Evolutionary conservation across 2,329 filamentous ascomycete genomes (phyloP), one percentile per base, ranked within the genome.

Genomic region (Diaporthe sp.): DNA sequence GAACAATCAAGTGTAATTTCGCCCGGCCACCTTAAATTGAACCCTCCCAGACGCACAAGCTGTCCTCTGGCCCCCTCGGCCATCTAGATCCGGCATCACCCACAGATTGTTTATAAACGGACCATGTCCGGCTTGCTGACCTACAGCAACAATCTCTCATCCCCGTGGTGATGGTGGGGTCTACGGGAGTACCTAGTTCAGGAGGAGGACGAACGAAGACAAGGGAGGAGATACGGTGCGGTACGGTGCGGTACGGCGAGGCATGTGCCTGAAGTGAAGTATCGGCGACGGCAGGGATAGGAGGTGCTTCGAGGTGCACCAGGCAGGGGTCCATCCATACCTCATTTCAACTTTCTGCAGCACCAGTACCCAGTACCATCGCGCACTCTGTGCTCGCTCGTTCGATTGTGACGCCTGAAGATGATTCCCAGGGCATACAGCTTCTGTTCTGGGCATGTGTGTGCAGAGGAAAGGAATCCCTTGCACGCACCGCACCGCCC

Each of bases 261-360:
- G 53, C 68, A 46, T 71, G 53, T 59, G 65, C 65, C 68, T 71
- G 53, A 8, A 10, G 8, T 37, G 53, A 58, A 70, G 73, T 76
- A 75, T 73, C 49, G 73, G 61, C 61, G 44, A 19, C n/a, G 13
- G 59, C 75, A 76, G 75, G 75, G 75, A 62, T 75, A n/a, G 31
- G 34, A 51, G 55, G 37, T 55, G 49, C 59, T 57, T 73, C 34
- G 25, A 65, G 46, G 46, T 57, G 59, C 72, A 69, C 67, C 51
- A 72, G 17, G 73, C 68, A 61, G 62, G 72, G 72, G 55, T 61
- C 59, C 58, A 57, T 71, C 75, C 72, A 76, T 61, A 70, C 57
- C 55, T 75, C 74, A 76, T 76, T 75, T 76, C 68, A 73, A 75
- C 73, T 65, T 65, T 67, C 57, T 72, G 71, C 71, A 51, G 51